Conservation (phyloP, 2,329 filamentous ascomycete species). For the Colletotrichum theobromicola region DNA sequence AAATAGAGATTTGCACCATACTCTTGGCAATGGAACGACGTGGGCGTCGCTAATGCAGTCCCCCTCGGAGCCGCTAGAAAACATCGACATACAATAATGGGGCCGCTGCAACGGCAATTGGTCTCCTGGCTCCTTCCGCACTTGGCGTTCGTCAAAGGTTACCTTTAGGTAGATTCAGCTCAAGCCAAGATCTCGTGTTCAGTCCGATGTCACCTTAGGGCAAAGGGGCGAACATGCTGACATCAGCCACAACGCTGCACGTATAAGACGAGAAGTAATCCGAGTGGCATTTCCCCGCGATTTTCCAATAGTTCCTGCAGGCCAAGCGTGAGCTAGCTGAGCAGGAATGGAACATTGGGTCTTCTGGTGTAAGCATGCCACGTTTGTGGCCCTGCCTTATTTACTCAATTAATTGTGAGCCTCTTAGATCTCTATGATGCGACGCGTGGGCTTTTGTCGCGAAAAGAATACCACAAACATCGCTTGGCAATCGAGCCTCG, state of each 20-base stretch:
- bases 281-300: neutral
- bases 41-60: slow-evolving; percentile 4
- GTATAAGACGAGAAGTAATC: neutral
- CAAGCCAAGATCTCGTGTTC: neutral
- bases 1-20: neutral
- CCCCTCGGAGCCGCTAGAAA: slow-evolving; percentile 5
- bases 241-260: neutral
- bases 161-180: neutral
- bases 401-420: neutral
- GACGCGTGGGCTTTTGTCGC: neutral
- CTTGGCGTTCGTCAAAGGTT: slow-evolving; percentile 5
- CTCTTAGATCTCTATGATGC: neutral
- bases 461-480: neutral
- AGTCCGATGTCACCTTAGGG: neutral
- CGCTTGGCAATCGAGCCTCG: neutral
- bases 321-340: neutral
- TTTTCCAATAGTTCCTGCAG: neutral
- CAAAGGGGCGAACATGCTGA: neutral
- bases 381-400: neutral
- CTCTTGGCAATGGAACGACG: neutral
- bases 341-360: neutral
- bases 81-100: neutral
- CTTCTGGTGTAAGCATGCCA: neutral
- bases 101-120: slow-evolving; percentile 1
- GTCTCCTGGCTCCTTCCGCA: neutral